Percentiles rank a stretch among this genome's conserved stretches.
Evolutionary conservation across 2,329 filamentous ascomycete species (phyloP).

Genomic region (Trichoderma sp.): DNA sequence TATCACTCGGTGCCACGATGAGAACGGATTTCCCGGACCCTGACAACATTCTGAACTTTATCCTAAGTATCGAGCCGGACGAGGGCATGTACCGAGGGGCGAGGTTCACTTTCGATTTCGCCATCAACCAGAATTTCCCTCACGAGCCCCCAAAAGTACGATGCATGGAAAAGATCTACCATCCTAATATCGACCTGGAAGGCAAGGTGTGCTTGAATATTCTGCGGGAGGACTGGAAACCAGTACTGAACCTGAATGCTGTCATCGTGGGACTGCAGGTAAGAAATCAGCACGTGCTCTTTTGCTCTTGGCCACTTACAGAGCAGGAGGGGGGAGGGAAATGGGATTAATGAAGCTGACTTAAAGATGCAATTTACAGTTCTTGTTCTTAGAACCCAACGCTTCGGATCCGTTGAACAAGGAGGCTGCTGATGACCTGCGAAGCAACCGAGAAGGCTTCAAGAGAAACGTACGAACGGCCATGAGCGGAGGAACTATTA

Average conservation of each 20-base stretch:
- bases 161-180: conserved; percentile 97
- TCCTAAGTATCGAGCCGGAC: conserved; percentile 79
- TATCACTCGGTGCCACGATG: conserved; percentile 80
- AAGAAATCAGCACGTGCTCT: conserved; percentile 32
- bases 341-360: background rate
- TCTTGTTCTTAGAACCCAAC: conserved; percentile 96
- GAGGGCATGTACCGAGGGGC: conserved; percentile 89
- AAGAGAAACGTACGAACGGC: conserved; percentile 85
- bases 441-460: conserved; percentile 83
- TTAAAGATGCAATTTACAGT: conserved; percentile 56
- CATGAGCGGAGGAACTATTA: conserved; percentile 80
- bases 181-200: conserved; percentile 97
- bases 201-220: conserved; percentile 99
- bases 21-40: conserved; percentile 79
- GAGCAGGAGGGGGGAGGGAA: background rate
- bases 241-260: conserved; percentile 93
- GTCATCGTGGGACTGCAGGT: conserved; percentile 93
- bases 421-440: conserved; percentile 91
- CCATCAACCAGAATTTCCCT: conserved; percentile 92
- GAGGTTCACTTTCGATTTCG: conserved; percentile 85
- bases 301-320: background rate
- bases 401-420: conserved; percentile 98
- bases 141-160: conserved; percentile 98
- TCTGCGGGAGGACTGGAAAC: conserved; percentile 97
- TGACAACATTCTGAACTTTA: conserved; percentile 85